Evolutionary conservation across 2,329 filamentous ascomycete species (phyloP).

Genomic region (Coniella lustricola): DNA sequence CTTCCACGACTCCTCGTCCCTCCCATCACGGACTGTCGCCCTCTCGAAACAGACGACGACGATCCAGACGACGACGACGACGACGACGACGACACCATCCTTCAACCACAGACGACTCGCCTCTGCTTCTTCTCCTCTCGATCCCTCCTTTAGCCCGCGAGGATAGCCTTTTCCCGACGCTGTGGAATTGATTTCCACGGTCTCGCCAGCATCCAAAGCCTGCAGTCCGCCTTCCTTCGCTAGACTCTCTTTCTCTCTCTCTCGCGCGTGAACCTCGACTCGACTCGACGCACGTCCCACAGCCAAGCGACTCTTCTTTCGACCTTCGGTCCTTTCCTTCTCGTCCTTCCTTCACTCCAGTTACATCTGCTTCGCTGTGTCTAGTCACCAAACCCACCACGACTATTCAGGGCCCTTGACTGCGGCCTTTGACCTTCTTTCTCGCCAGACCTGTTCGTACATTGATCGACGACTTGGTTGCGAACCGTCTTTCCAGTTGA

Average conservation of each 20-base stretch:
- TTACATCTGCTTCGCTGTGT: too few relatives aligned
- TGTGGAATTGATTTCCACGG: constrained; percentile 16
- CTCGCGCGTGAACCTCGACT: too few relatives aligned
- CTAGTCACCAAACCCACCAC: background rate
- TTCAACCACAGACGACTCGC: too few relatives aligned
- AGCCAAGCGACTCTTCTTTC: background rate
- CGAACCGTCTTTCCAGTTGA: background rate
- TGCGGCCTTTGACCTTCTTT: background rate
- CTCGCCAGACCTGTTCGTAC: background rate
- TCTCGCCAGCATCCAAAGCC: constrained; percentile 3
- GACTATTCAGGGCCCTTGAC: background rate
- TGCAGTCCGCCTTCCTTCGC: constrained; percentile 9
- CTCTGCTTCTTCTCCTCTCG: background rate
- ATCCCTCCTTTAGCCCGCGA: background rate
- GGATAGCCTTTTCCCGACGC: too few relatives aligned
- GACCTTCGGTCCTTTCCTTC: too few relatives aligned
- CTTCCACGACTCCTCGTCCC: background rate
- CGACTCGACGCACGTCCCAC: constrained; percentile 8
- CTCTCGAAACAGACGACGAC: too few relatives aligned
- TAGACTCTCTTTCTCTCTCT: constrained; percentile 1
- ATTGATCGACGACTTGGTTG: constrained; percentile 4
- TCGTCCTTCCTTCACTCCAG: too few relatives aligned
- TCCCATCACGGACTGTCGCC: background rate
- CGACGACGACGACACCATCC: too few relatives aligned
- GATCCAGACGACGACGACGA: background rate